These are phyloP conservation scores for Scheffersomyces parashehatae DNA, from an alignment of 1,139 yeast genomes.

Conservation along the genomic window DNA sequence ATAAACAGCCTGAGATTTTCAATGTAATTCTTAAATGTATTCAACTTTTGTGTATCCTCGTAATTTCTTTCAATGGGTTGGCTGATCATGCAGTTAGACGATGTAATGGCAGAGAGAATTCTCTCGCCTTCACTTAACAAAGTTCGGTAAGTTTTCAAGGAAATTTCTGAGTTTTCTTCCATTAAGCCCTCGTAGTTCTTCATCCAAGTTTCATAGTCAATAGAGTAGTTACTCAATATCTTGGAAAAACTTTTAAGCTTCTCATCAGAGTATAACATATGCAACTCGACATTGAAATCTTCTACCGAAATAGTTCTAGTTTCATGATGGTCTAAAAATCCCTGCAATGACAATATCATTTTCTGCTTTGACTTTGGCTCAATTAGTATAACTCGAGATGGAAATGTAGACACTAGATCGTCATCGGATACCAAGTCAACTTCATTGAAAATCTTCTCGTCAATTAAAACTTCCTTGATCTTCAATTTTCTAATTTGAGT, in stretches of 20 bases:
- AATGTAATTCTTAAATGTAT: conserved; percentile 17
- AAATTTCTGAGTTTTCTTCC: conserved; percentile 42
- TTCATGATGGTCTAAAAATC: conserved; percentile 34
- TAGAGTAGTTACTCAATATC: conserved; percentile 36
- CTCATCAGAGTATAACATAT: conserved; percentile 53
- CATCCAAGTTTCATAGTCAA: conserved; percentile 56
- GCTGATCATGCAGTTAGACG: conserved; percentile 15
- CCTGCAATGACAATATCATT: conserved; percentile 46
- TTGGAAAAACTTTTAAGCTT: conserved; percentile 39
- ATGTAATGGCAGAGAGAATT: conserved; percentile 37
- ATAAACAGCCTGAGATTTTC: conserved; percentile 47
- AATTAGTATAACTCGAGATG: conserved; percentile 50
- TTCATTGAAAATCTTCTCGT: conserved; percentile 29
- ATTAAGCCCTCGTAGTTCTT: conserved; percentile 43
- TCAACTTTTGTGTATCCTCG: conserved; percentile 16
- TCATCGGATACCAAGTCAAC: conserved; percentile 53
- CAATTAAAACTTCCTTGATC: conserved; percentile 34
- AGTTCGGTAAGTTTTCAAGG: conserved; percentile 45
- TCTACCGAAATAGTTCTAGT: conserved; percentile 15
- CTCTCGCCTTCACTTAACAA: conserved; percentile 59
- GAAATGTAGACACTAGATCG: conserved; percentile 48
- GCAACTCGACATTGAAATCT: conserved; percentile 39
- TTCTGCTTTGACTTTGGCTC: conserved; percentile 25
- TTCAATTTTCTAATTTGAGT: conserved; percentile 31
- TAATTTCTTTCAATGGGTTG: conserved; percentile 1